phyloP scores from a whole-genome alignment of 2,329 filamentous ascomycete genomes.

The Cytospora paraplurivora region DNA sequence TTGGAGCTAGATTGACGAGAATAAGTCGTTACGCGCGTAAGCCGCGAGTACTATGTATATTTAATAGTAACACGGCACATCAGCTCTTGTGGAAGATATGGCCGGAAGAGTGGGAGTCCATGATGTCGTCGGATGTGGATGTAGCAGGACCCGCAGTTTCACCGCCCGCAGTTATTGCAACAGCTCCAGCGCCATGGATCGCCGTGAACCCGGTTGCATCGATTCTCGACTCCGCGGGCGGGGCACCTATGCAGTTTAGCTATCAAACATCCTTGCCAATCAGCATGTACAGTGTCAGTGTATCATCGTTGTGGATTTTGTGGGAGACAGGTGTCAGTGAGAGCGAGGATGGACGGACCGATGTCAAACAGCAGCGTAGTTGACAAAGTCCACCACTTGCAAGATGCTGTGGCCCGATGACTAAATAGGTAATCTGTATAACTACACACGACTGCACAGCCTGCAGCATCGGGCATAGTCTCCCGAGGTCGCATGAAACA shows the following conservation, averaged over 20 bases:
- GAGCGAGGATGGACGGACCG: not conserved
- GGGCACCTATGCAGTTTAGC: not conserved
- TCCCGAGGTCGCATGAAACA: slow-evolving; percentile 16
- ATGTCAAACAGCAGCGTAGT: not conserved
- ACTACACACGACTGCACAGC: slow-evolving; percentile 13
- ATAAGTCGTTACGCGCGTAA: slow-evolving; percentile 17
- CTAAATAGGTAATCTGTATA: not conserved
- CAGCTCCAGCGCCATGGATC: slow-evolving; percentile 9
- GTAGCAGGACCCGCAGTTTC: not conserved
- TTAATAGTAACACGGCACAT: not conserved
- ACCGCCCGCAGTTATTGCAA: not conserved
- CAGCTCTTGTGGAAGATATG: not conserved
- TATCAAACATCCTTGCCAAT: not conserved
- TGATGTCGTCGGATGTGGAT: slow-evolving; percentile 4
- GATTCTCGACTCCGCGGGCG: not conserved
- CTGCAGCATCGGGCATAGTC: slow-evolving; percentile 20
- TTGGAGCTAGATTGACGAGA: not conserved
- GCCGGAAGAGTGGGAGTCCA: not conserved
- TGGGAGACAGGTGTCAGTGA: not conserved
- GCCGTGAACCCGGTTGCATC: not conserved
- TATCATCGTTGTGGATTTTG: not conserved
- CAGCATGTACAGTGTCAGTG: not conserved
- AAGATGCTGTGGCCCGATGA: not conserved
- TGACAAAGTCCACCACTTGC: not conserved
- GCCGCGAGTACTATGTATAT: slow-evolving; percentile 6